Base-by-base conservation (phyloP, 805 yeast species). In the Candida koratica region DNA sequence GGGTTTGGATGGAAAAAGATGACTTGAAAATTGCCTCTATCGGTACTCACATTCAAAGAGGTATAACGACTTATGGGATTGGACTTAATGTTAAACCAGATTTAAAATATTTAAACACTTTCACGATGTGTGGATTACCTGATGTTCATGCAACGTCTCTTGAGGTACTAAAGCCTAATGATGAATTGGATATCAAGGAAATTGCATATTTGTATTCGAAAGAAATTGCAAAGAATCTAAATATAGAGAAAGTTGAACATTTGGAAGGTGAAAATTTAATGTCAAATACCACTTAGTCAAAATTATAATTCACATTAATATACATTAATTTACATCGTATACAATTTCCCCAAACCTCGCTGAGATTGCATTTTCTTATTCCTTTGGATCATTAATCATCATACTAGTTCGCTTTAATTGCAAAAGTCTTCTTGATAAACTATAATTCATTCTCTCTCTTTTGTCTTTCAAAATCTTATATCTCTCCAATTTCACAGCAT, bases 31-130 rank as follows among this genome's bases (percentile, higher is more conserved):
- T 93, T 20, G 89, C 95, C 1, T 84, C 96, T 16, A 75, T 94
- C 4, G 98, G 98, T 0, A 78, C 90, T 34, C 88, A 87, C 50
- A 80, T 90, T 5, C 81, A 87, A 43, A 64, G 96, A 39, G 79
- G 84, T 9, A 72, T 93, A 20, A 86, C 97, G 0, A 79, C 93
- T 1, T 96, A 89, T 61, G 98, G 99, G 0, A 68, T 90, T 11
- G 85, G 90, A 1, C 71, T 93, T 28, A 93, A 93, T 53, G 80
- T 84, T 2, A 43, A 52, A 20, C 87, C 95, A 0, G 88, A 88
- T 49, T 67, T 87, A 28, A 69, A 75, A 25, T 84, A 72, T 59
- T 70, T 90, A 48, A 81, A 86, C 41, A 60, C 71, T 0, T 76
- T 85, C 44, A 80, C 77, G 4, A 85, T 95, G 71, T 93, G 98